A percentile compares a stretch with the other conserved stretches of the same genome.
phyloP scores from a whole-genome alignment of 2,329 filamentous ascomycete genomes.

The Alternaria longipes region DNA sequence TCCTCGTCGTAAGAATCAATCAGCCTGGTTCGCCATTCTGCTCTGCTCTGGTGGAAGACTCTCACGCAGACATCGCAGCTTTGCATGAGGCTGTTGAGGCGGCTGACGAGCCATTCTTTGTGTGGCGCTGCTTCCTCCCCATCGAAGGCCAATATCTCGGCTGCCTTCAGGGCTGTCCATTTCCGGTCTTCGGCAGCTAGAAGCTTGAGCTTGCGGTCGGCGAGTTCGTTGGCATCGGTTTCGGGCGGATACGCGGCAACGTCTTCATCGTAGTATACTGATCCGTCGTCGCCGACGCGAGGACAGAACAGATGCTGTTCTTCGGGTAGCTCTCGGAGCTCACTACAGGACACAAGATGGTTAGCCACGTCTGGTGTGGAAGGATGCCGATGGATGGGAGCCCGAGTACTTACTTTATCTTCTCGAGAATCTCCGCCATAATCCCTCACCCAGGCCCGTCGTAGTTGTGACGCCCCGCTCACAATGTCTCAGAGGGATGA shows the following conservation, averaged over 20 bases:
- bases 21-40: conserved; percentile 52
- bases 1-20: conserved; percentile 56
- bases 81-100: conserved; percentile 54
- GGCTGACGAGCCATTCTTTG: conserved; percentile 52
- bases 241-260: conserved; percentile 40
- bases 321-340: conserved; percentile 49
- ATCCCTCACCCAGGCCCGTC: conserved; percentile 20
- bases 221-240: conserved; percentile 38
- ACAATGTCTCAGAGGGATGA: conserved; percentile 14
- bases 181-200: conserved; percentile 53
- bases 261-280: conserved; percentile 58
- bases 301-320: conserved; percentile 61
- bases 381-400: background rate
- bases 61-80: conserved; percentile 62
- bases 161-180: conserved; percentile 53
- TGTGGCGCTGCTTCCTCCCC: conserved; percentile 57
- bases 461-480: conserved; percentile 10
- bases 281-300: conserved; percentile 47
- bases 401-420: conserved; percentile 42
- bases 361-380: conserved; percentile 28
- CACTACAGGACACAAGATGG: conserved; percentile 34
- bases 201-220: conserved; percentile 46
- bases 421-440: conserved; percentile 48
- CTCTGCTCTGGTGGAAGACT: conserved; percentile 57
- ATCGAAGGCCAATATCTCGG: conserved; percentile 59